Base-by-base conservation (phyloP, 352 stramenopile species). In the Lagenidium sp. region DNA sequence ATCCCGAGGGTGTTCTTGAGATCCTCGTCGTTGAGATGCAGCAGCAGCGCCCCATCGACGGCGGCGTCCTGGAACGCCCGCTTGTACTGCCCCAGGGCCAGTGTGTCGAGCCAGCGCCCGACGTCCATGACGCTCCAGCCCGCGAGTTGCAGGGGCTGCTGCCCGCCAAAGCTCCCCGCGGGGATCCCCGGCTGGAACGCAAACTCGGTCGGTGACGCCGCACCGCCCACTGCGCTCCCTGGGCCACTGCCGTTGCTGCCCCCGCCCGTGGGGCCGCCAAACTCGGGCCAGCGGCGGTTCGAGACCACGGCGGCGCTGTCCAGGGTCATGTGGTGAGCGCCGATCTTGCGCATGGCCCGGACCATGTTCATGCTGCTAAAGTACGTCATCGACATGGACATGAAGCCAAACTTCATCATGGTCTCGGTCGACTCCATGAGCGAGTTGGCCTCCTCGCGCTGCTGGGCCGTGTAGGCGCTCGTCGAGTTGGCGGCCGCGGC, bases 351-450 rank as follows among this genome's bases (percentile, higher is more conserved):
- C 89, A 98, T 97, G n/a, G 94, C 94, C 18, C 84, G 78, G 50
- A 98, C 92, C 89, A 98, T 98, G 70, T 97, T 98, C 56, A 98
- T 87, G 42, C 82, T 96, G 55, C 83, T 97, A 47, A 98, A 98
- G 67, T 98, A 98, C 8, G 94, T 97, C 80, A 98, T 95, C 36
- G 75, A 95, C 91, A 98, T 98, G 55, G 77, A 95, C 90, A 98
- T 98, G 65, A 98, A 98, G 24, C 94, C 94, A 55, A 98, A 98
- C 66, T 98, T 98, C 94, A 98, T 98, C 70, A 98, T 92, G 16
- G 88, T 96, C 73, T 98, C 94, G 13, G 94, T 98, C 18, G 84
- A 96, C 56, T 97, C 82, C 81, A 98, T 98, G 21, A 98, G 74
- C 15, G 77, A 68, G 21, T 82, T 78, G 4, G 81, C 82, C 47